These are phyloP conservation scores for Dactylellina haptotyla DNA, from an alignment of 2,329 filamentous ascomycete species.

Conservation along the genomic window DNA sequence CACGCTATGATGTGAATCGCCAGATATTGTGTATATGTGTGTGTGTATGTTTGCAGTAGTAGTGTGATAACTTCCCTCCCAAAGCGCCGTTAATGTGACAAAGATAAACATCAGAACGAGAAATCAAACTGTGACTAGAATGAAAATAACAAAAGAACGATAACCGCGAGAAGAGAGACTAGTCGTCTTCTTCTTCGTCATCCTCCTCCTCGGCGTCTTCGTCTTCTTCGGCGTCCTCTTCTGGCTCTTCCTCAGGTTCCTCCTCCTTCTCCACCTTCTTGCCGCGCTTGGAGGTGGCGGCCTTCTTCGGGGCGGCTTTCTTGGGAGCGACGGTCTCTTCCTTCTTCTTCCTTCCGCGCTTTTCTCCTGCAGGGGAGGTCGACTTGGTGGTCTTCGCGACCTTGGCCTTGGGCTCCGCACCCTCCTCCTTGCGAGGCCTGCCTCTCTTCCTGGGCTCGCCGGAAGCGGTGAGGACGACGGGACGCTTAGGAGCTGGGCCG, in stretches of 20 bases:
- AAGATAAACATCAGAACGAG: not conserved
- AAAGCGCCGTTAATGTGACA: slow-evolving; percentile 37
- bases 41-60: no score
- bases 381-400: slow-evolving; percentile 38
- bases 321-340: slow-evolving; percentile 20
- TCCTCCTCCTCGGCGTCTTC: slow-evolving; percentile 33
- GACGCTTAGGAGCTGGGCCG: slow-evolving; percentile 44
- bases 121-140: slow-evolving; percentile 2
- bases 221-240: slow-evolving; percentile 26
- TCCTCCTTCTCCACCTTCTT: slow-evolving; percentile 34
- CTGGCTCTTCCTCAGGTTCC: slow-evolving; percentile 17
- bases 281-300: slow-evolving; percentile 18
- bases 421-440: slow-evolving; percentile 48
- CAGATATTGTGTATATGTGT: slow-evolving; percentile 2
- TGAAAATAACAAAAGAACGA: not conserved
- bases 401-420: slow-evolving; percentile 49
- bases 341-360: slow-evolving; percentile 53
- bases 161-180: not conserved
- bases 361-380: slow-evolving; percentile 24
- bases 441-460: slow-evolving; percentile 52
- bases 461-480: slow-evolving; percentile 48
- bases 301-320: slow-evolving; percentile 41
- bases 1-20: slow-evolving; percentile 4
- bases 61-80: slow-evolving; percentile 26
- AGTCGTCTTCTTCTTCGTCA: slow-evolving; percentile 32